phyloP scores from a whole-genome alignment of 768 basidiomycete species.

The Termitomyces sp. region DNA sequence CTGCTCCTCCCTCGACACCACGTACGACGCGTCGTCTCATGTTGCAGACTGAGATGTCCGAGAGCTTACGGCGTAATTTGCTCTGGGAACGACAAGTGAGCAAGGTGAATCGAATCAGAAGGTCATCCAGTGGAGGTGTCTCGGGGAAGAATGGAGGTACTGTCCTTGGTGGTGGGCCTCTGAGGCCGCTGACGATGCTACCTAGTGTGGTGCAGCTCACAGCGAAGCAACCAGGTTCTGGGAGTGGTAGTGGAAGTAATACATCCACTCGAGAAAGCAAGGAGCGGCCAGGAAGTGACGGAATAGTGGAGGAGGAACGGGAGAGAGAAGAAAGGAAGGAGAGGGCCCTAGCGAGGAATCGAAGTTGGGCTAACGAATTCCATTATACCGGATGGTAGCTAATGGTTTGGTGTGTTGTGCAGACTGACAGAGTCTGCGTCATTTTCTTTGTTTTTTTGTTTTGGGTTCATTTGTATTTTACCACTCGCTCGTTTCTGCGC shows the following conservation, averaged over 20 bases:
- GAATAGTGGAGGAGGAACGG: conserved; percentile 18
- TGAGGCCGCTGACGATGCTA: conserved; percentile 26
- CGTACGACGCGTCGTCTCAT: conserved; percentile 81
- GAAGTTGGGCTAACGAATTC: conserved; percentile 62
- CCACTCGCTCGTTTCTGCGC: background rate
- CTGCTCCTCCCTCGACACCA: conserved; percentile 69
- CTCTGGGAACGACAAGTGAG: conserved; percentile 74
- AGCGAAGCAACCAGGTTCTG: conserved; percentile 23
- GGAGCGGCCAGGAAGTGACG: conserved; percentile 14
- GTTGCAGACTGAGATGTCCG: conserved; percentile 81
- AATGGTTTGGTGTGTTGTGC: background rate
- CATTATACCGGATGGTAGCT: conserved; percentile 59
- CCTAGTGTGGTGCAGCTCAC: conserved; percentile 38
- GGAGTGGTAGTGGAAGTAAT: background rate
- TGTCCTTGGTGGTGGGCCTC: conserved; percentile 16
- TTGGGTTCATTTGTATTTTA: conserved; percentile 14
- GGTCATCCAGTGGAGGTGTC: conserved; percentile 24
- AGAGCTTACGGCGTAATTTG: conserved; percentile 74
- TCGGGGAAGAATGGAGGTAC: conserved; percentile 13
- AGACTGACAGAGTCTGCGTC: background rate
- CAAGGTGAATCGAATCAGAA: conserved; percentile 37
- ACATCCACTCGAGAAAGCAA: conserved; percentile 1
- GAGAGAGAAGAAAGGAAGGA: conserved; percentile 36
- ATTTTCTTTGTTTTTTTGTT: conserved; percentile 1
- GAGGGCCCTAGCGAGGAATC: conserved; percentile 51